These are phyloP conservation scores for Neonectria neomacrospora DNA, from an alignment of 2,329 filamentous ascomycete genomes.

Conservation along the genomic window DNA sequence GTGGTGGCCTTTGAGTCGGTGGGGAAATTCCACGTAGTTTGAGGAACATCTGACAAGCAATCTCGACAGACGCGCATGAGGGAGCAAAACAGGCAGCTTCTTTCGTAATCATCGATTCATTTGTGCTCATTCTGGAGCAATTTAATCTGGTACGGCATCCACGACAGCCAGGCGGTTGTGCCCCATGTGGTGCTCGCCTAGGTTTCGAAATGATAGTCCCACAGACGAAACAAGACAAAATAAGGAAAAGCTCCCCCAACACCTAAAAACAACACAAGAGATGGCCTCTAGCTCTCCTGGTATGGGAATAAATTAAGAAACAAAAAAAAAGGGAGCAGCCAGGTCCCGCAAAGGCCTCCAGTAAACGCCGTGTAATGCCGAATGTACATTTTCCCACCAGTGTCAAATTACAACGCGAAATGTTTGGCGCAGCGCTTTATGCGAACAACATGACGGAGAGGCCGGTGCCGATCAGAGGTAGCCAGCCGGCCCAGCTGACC, in stretches of 20 bases:
- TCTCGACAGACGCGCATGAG: background rate
- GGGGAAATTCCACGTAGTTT: background rate
- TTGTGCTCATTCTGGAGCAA: slow-evolving; percentile 2
- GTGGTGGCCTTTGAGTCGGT: background rate
- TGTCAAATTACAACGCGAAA: too few species aligned
- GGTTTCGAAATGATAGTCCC: slow-evolving; percentile 1
- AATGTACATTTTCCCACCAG: slow-evolving; percentile 36
- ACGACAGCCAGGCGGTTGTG: background rate
- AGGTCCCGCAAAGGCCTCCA: slow-evolving; percentile 4
- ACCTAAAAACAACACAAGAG: slow-evolving; percentile 34
- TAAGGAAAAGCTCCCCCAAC: slow-evolving; percentile 37
- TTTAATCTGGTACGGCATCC: background rate
- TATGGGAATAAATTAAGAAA: slow-evolving; percentile 23
- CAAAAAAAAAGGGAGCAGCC: slow-evolving; percentile 12
- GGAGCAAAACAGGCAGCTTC: background rate
- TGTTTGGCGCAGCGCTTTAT: slow-evolving; percentile 10
- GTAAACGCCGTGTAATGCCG: slow-evolving; percentile 42
- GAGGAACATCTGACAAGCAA: background rate
- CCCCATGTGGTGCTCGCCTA: slow-evolving; percentile 1
- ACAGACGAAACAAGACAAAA: slow-evolving; percentile 15
- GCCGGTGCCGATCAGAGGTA: slow-evolving; percentile 54
- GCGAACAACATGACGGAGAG: slow-evolving; percentile 54
- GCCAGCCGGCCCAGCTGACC: slow-evolving; percentile 52
- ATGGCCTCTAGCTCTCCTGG: slow-evolving; percentile 23
- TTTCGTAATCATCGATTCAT: slow-evolving; percentile 24